Evolutionary conservation across 345 rosid species (phyloP).

Genomic region (Aegle marmelos): DNA sequence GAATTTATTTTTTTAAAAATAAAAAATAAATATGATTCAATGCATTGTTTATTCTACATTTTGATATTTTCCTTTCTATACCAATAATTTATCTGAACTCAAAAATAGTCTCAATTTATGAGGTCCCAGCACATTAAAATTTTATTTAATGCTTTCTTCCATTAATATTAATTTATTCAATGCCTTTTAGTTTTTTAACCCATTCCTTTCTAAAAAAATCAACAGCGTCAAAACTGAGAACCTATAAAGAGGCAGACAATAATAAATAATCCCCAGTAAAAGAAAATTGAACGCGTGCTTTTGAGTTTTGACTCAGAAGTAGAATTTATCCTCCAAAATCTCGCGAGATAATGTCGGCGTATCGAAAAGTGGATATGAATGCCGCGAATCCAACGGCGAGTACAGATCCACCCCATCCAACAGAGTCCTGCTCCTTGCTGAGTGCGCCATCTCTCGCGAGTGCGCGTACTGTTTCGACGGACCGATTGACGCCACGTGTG

Average conservation of each 20-base stretch:
- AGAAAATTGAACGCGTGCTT: background rate
- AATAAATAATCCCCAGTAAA: too few species aligned
- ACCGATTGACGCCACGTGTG: slow-evolving; percentile 27
- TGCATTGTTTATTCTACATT: background rate
- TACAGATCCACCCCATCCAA: background rate
- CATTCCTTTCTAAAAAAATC: background rate
- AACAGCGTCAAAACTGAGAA: background rate
- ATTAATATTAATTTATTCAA: background rate
- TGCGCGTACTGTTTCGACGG: slow-evolving; percentile 5
- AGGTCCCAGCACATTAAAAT: background rate
- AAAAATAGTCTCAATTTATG: background rate
- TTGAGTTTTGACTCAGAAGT: background rate
- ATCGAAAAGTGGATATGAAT: background rate
- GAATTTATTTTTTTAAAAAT: too few species aligned
- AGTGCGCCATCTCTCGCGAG: background rate
- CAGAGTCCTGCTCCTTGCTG: background rate
- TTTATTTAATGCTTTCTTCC: background rate
- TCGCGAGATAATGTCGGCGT: slow-evolving; percentile 61
- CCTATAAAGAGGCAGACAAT: too few species aligned
- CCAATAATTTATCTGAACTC: too few species aligned
- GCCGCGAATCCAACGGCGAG: slow-evolving; percentile 18
- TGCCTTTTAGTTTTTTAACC: too few species aligned
- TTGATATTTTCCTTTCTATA: background rate
- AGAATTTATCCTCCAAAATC: background rate
- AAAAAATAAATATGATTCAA: background rate